Percentiles rank a stretch among this genome's conserved stretches.
These are phyloP conservation scores for Ophiostoma australiae DNA, from an alignment of 2,329 filamentous ascomycete species.

Conservation along the genomic window DNA sequence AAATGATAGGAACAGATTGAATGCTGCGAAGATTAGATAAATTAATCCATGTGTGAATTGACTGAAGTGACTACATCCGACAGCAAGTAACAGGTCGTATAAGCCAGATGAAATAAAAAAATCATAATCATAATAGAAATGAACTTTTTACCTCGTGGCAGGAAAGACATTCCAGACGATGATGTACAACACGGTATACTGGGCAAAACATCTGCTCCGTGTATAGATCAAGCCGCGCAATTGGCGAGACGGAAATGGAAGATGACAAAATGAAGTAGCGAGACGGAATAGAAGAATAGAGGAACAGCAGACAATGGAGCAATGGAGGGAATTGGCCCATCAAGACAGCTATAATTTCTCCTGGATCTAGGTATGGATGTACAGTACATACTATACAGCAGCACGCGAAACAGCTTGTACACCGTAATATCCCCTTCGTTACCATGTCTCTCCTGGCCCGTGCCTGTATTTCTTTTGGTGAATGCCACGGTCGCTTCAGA, in stretches of 20 bases:
- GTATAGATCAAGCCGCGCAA: not conserved
- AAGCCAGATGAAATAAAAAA: not conserved
- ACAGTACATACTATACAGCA: not conserved
- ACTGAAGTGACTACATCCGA: not conserved
- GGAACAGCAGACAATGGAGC: not conserved
- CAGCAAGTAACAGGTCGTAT: not conserved
- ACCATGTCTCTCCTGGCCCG: not conserved
- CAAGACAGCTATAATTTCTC: not conserved
- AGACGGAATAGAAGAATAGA: not conserved
- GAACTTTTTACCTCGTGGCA: not conserved
- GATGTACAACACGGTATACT: conserved; percentile 14
- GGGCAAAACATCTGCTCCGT: conserved; percentile 14
- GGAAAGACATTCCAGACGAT: not conserved
- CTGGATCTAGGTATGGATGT: too few species aligned
- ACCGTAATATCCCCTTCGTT: not conserved
- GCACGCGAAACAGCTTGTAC: conserved; percentile 2
- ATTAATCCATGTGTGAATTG: not conserved
- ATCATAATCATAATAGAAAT: not conserved
- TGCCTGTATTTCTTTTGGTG: not conserved
- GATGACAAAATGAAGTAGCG: not conserved
- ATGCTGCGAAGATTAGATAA: not conserved
- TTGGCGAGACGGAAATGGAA: conserved; percentile 19
- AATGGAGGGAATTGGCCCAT: too few species aligned
- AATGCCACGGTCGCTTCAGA: not conserved
- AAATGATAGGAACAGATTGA: conserved; percentile 1